Conservation (phyloP, 2,329 filamentous ascomycete genomes). For the Aspergillus glaucus region DNA sequence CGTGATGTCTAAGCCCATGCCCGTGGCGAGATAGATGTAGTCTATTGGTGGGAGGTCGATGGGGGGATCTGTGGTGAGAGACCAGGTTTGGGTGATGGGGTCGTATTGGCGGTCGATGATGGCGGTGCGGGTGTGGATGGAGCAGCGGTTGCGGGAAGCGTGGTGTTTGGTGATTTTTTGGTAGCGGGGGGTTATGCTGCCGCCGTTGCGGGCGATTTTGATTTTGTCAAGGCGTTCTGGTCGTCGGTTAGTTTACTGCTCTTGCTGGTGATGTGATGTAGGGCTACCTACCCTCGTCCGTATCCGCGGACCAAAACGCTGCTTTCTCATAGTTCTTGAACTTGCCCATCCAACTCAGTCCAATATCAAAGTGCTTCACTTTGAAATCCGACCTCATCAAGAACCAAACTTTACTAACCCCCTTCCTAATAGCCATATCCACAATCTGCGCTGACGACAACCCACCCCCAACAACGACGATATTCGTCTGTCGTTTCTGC, state of each 20-base stretch:
- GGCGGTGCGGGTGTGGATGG: constrained; percentile 53
- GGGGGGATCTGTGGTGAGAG: constrained; percentile 48
- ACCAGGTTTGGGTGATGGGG: constrained; percentile 42
- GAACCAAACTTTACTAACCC: constrained; percentile 63
- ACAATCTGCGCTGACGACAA: constrained; percentile 69
- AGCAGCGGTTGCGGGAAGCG: constrained; percentile 45
- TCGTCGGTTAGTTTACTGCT: background rate
- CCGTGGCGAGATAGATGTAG: constrained; percentile 72
- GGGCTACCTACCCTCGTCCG: constrained; percentile 48
- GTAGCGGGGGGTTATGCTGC: constrained; percentile 67
- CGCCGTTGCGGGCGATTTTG: constrained; percentile 61
- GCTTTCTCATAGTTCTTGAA: constrained; percentile 73
- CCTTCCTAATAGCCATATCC: constrained; percentile 58
- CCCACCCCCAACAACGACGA: constrained; percentile 69
- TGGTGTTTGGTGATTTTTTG: constrained; percentile 61
- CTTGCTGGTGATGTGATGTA: background rate
- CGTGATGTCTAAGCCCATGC: constrained; percentile 58
- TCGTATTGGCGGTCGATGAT: constrained; percentile 51
- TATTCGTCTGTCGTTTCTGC: constrained; percentile 47
- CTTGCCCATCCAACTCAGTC: constrained; percentile 73
- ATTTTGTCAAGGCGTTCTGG: constrained; percentile 61
- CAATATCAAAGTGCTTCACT: constrained; percentile 73
- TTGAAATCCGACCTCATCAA: constrained; percentile 55
- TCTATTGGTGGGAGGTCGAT: constrained; percentile 50
- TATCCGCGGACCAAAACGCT: constrained; percentile 69